Evolutionary conservation across 202 grass and related monocot genomes (phyloP).

Genomic region (Panicum hallii): DNA sequence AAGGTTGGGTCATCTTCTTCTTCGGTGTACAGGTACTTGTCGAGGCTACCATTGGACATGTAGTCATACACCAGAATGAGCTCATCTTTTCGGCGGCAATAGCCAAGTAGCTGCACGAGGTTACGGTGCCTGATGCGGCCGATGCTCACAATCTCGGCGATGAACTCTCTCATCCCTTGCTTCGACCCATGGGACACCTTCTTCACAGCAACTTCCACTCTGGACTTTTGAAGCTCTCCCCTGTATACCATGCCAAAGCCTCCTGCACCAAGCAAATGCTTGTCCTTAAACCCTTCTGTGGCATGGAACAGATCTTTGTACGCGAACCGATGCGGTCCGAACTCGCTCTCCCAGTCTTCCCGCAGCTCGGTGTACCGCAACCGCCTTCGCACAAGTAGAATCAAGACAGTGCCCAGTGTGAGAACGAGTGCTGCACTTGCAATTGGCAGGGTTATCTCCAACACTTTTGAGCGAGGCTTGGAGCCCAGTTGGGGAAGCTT

Average conservation of each 20-base stretch:
- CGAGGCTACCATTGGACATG: constrained; percentile 31
- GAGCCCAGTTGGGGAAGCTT: background rate
- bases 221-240: background rate
- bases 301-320: constrained; percentile 42
- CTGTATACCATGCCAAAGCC: constrained; percentile 45
- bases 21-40: background rate
- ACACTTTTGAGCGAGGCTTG: background rate
- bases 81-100: constrained; percentile 10
- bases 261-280: constrained; percentile 33
- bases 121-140: constrained; percentile 15
- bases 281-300: constrained; percentile 43
- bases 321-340: constrained; percentile 22
- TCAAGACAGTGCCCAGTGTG: background rate
- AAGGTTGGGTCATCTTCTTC: background rate
- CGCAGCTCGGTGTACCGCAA: background rate
- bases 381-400: constrained; percentile 25
- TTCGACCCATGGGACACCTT: constrained; percentile 28
- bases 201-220: constrained; percentile 25
- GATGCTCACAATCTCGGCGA: constrained; percentile 16
- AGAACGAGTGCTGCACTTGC: background rate
- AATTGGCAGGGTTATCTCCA: background rate
- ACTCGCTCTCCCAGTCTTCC: constrained; percentile 48
- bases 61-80: constrained; percentile 31
- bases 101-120: constrained; percentile 11
- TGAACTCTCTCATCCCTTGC: constrained; percentile 23